phyloP scores from a whole-genome alignment of 2,329 filamentous ascomycete genomes.

The Elsinoe perseae region DNA sequence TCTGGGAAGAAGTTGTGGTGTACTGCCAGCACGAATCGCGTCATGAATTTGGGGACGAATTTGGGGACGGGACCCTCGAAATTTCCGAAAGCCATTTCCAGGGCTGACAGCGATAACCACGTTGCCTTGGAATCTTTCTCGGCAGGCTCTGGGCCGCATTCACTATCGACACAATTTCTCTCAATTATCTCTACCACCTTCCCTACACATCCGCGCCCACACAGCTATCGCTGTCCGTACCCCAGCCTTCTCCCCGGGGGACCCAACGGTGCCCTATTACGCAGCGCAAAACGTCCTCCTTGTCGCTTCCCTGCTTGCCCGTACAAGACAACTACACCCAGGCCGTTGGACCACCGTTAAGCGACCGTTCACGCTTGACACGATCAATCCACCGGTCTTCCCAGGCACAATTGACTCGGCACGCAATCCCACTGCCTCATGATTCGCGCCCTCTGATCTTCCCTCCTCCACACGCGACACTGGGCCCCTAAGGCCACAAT shows the following conservation, averaged over 20 bases:
- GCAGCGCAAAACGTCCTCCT: neutral
- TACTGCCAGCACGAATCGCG: neutral
- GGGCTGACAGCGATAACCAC: conserved; percentile 7
- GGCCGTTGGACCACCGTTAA: neutral
- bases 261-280: neutral
- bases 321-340: neutral
- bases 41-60: neutral
- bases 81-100: neutral
- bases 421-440: neutral
- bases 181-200: neutral
- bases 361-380: conserved; percentile 4
- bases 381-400: conserved; percentile 1
- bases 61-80: neutral
- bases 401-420: neutral
- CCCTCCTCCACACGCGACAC: neutral
- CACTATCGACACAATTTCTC: neutral
- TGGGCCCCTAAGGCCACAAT: conserved; percentile 29
- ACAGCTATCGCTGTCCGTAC: neutral
- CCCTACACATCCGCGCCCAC: neutral
- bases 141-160: neutral
- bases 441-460: neutral
- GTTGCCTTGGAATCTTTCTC: conserved; percentile 8
- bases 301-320: neutral
- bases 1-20: neutral
- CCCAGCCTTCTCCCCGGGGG: neutral